Base-by-base conservation (phyloP, 495 filamentous ascomycete genomes). In the Sphaerosporella brunnea region DNA sequence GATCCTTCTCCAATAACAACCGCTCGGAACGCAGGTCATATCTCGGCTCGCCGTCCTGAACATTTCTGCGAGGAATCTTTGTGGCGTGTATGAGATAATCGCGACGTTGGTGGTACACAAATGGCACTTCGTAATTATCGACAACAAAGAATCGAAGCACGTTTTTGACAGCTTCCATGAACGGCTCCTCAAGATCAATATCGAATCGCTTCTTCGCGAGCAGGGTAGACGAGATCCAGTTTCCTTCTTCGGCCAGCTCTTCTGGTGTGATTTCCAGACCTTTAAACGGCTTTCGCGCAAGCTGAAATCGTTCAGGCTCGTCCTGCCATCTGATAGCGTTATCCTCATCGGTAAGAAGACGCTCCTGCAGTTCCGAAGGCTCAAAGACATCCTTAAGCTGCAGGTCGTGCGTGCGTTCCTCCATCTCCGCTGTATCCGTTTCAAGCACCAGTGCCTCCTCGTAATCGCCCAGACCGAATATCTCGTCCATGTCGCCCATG, bases 351-450 rank as follows among this genome's bases (percentile, higher is more conserved):
- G 90, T 97, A 26, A 97, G 74, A 63, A 96, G 81, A 63, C 82
- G 84, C 62, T 96, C 90, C 30, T 75, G 74, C 34, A 97, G 75
- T 63, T 96, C 83, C 1, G 85, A 87, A 1, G 92, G 92, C 64
- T 97, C 90, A 50, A 97, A 96, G 48, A 97, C 87, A 61, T 96
- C 88, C 64, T 94, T 93, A 36, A 97, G 69, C 61, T 95, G 82
- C n/a, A 96, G 69, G 34, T 79, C 83, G 46, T 74, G 74, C 53
- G 79, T 77, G 34, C 73, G 69, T 28, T 75, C 76, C 48, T 79
- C 77, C 40, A 81, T 81, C 34, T 85, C 83, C 37, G 74, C 67
- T 20, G 71, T 62, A 10, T 85, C 79, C 58, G 94, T 85, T 16
- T 86, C 80, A 48, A 84, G 69, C 34, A 84, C 78, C 48, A 96